phyloP scores from a whole-genome alignment of 202 grass and related monocot species.

The Carex sylvatica region DNA sequence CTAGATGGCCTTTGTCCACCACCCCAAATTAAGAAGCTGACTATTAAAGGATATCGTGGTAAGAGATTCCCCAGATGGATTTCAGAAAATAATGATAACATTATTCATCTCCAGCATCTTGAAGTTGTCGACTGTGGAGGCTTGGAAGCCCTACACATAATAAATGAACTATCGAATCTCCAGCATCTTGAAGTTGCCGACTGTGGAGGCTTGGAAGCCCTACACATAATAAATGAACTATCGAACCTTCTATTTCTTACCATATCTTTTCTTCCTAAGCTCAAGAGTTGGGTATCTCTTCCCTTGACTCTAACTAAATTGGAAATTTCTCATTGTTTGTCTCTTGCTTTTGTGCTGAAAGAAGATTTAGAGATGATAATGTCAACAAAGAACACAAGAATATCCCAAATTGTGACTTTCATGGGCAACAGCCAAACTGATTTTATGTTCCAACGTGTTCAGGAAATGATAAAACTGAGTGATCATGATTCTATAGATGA shows the following conservation, averaged over 20 bases:
- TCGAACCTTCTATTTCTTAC: neutral
- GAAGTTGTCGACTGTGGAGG: neutral
- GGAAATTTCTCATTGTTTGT: neutral
- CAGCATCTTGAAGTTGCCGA: too few relatives aligned
- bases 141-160: neutral
- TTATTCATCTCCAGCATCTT: neutral
- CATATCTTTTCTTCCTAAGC: neutral
- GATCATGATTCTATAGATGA: neutral
- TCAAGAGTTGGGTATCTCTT: neutral
- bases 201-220: neutral
- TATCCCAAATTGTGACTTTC: neutral
- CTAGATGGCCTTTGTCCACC: neutral
- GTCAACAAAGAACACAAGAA: neutral
- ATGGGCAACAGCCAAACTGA: neutral
- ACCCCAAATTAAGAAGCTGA: neutral
- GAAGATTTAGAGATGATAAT: neutral
- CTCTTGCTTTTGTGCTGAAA: neutral
- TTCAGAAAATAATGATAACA: neutral
- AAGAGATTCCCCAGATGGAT: neutral
- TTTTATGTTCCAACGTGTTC: neutral
- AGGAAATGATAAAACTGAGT: slow-evolving; percentile 5
- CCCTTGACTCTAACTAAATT: neutral
- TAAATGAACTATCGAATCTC: neutral
- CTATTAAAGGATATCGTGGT: neutral
- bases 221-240: neutral